Percentiles rank a stretch among this genome's conserved stretches.
phyloP scores from a whole-genome alignment of 1,284 basidiomycete species.

The Ganoderma sp. region DNA sequence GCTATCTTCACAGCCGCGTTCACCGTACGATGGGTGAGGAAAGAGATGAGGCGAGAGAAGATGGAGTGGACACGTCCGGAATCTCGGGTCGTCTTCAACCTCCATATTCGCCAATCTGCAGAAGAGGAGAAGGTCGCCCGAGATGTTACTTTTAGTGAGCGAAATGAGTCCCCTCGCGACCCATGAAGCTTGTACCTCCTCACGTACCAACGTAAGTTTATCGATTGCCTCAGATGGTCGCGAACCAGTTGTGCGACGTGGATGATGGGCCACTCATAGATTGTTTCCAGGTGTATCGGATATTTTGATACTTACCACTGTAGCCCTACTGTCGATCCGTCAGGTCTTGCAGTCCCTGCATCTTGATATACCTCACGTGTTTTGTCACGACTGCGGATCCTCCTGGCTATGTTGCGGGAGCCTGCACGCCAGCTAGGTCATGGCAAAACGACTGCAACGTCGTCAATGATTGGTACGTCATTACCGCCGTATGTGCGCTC shows the following conservation, averaged over 20 bases:
- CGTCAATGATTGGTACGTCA: background rate
- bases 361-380: background rate
- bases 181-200: background rate
- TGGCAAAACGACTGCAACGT: background rate
- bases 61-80: conserved; percentile 31
- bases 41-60: conserved; percentile 34
- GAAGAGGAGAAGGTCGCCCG: conserved; percentile 28
- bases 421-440: background rate
- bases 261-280: background rate
- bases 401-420: background rate
- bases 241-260: background rate
- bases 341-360: background rate
- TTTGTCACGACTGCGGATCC: background rate
- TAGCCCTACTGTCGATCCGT: background rate
- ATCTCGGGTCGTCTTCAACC: conserved; percentile 25
- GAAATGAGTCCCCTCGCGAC: conserved; percentile 2
- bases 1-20: conserved; percentile 32
- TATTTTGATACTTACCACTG: background rate
- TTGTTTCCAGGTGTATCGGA: background rate
- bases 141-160: conserved; percentile 8
- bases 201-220: background rate
- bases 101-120: conserved; percentile 27
- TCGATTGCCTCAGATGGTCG: background rate
- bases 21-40: conserved; percentile 33
- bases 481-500: background rate